These are phyloP conservation scores for Skeletonema grethae DNA, from an alignment of 108 stramenopile genomes.

Conservation along the genomic window DNA sequence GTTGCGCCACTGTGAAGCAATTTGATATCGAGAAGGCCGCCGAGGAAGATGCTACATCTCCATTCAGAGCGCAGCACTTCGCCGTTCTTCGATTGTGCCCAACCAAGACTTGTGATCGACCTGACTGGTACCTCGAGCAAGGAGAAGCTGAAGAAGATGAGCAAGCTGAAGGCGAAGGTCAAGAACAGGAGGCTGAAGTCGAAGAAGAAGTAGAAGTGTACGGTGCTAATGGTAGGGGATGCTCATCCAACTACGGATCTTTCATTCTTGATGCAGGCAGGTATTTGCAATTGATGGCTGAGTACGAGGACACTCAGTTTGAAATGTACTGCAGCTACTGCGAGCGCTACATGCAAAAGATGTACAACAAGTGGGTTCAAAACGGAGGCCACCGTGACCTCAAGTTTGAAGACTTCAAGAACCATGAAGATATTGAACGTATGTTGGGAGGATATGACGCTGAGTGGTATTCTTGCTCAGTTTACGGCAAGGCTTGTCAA, in stretches of 20 bases:
- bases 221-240: slow-evolving; percentile 57
- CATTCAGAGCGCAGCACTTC: slow-evolving; percentile 71
- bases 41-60: slow-evolving; percentile 43
- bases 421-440: slow-evolving; percentile 28
- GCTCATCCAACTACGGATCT: slow-evolving; percentile 69
- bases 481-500: slow-evolving; percentile 24
- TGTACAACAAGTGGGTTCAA: slow-evolving; percentile 21
- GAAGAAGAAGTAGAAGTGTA: not conserved
- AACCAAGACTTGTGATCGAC: slow-evolving; percentile 46
- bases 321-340: slow-evolving; percentile 65
- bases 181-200: not conserved
- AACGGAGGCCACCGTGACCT: slow-evolving; percentile 21
- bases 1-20: no score
- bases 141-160: not conserved
- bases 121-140: not conserved
- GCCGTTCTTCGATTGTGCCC: slow-evolving; percentile 86
- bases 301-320: slow-evolving; percentile 61
- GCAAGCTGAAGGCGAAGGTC: not conserved
- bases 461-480: slow-evolving; percentile 13
- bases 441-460: slow-evolving; percentile 13
- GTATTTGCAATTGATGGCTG: slow-evolving; percentile 70
- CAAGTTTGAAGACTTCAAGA: slow-evolving; percentile 48
- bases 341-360: slow-evolving; percentile 14
- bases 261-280: slow-evolving; percentile 70
- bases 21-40: no score